A percentile compares a stretch with the other conserved stretches of the same genome.
These are phyloP conservation scores for Ceratobasidium papillatum DNA, from an alignment of 1,284 basidiomycete genomes.

Conservation along the genomic window DNA sequence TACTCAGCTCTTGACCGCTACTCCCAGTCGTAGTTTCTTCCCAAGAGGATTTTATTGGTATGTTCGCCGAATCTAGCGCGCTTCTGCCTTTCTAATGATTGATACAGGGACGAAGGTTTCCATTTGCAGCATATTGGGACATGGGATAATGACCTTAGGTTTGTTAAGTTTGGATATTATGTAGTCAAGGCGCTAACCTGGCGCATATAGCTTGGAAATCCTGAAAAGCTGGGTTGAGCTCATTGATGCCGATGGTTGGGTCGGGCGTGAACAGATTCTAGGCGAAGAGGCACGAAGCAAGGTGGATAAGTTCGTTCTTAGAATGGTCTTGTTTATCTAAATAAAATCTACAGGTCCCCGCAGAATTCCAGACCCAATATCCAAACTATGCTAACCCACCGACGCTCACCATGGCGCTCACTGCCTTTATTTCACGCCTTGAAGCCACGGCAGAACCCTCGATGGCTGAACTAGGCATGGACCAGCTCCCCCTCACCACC, in stretches of 20 bases:
- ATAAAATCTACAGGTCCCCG: conserved; percentile 68
- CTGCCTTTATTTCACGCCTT: conserved; percentile 83
- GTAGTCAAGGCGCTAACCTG: conserved; percentile 12
- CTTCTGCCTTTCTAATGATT: conserved; percentile 26
- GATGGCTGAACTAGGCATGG: conserved; percentile 63
- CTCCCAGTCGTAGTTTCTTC: conserved; percentile 94
- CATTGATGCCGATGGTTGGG: conserved; percentile 94
- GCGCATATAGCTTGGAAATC: conserved; percentile 74
- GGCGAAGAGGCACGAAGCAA: conserved; percentile 95
- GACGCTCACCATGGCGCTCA: conserved; percentile 89
- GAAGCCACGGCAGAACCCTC: conserved; percentile 66
- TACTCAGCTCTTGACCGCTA: conserved; percentile 84
- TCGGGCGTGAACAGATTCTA: conserved; percentile 92
- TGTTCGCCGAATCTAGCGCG: conserved; percentile 14
- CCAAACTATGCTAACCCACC: conserved; percentile 95
- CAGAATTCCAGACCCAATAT: conserved; percentile 90
- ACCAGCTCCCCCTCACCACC: conserved; percentile 45
- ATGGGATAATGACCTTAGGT: conserved; percentile 93
- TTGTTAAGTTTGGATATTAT: conserved; percentile 36
- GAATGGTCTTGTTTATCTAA: background rate
- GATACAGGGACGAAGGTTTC: conserved; percentile 90
- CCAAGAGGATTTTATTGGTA: conserved; percentile 96
- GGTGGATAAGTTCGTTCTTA: conserved; percentile 54
- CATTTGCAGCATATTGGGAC: conserved; percentile 89
- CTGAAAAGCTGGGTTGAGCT: conserved; percentile 88